Evolutionary conservation across 169 alveolate species (phyloP).

Genomic region (Cryptosporidium felis): DNA sequence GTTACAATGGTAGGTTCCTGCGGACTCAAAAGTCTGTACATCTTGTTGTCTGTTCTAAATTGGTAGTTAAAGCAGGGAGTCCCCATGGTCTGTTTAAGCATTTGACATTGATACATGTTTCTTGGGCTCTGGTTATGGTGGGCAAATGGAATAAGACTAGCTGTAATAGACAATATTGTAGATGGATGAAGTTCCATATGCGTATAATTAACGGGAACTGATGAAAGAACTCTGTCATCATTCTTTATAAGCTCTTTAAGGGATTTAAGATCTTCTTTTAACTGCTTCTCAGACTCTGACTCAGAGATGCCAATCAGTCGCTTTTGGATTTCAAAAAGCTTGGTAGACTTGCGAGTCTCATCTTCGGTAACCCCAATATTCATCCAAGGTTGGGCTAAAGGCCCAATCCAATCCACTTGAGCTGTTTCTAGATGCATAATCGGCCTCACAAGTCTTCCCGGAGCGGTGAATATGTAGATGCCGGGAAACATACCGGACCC

Average conservation of each 20-base stretch:
- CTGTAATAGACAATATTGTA: slow-evolving; percentile 94
- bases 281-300: background rate
- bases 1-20: slow-evolving; percentile 98
- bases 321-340: slow-evolving; percentile 31
- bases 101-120: slow-evolving; percentile 97
- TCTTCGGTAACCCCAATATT: slow-evolving; percentile 79
- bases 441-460: slow-evolving; percentile 98
- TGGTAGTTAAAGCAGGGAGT: slow-evolving; percentile 95
- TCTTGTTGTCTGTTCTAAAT: slow-evolving; percentile 94
- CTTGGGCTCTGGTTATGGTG: slow-evolving; percentile 99
- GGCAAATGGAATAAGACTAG: slow-evolving; percentile 97
- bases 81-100: slow-evolving; percentile 99
- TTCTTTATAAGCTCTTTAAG: slow-evolving; percentile 67
- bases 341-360: slow-evolving; percentile 42
- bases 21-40: slow-evolving; percentile 89
- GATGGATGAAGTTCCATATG: slow-evolving; percentile 96
- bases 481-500: slow-evolving; percentile 88
- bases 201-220: slow-evolving; percentile 87
- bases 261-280: background rate
- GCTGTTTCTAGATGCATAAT: slow-evolving; percentile 88
- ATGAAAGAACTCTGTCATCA: slow-evolving; percentile 58
- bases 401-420: slow-evolving; percentile 95
- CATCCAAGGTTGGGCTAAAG: slow-evolving; percentile 94
- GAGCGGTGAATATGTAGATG: slow-evolving; percentile 91
- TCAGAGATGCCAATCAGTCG: slow-evolving; percentile 17